A percentile compares a stretch with the other conserved stretches of the same genome.
Conservation (phyloP, 75 land plant genomes). For the Sequoiadendron giganteum region DNA sequence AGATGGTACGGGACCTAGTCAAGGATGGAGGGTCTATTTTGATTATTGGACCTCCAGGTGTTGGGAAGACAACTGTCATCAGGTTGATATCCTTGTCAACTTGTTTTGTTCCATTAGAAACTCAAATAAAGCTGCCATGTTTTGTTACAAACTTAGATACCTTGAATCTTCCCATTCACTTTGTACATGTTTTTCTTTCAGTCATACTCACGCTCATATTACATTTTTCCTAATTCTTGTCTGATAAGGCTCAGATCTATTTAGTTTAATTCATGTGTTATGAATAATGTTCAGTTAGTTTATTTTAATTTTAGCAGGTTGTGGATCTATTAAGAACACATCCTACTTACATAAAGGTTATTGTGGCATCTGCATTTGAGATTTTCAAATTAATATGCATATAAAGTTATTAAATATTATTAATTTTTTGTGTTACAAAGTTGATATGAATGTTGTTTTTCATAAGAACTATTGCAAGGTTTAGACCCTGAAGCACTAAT, state of each 20-base stretch:
- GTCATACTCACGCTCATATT: background rate
- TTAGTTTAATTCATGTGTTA: too few species aligned
- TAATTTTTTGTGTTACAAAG: too few species aligned
- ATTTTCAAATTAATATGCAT: too few species aligned
- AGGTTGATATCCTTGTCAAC: conserved; percentile 40
- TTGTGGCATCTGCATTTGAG: background rate
- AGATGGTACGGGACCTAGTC: conserved; percentile 73
- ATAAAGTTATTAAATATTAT: too few species aligned
- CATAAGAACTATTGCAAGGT: too few species aligned
- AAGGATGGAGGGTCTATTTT: conserved; percentile 77
- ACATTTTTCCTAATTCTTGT: background rate
- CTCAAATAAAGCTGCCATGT: background rate
- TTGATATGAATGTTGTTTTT: too few species aligned
- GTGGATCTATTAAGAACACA: background rate
- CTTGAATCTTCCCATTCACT: background rate
- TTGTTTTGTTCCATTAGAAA: background rate
- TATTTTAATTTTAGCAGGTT: background rate
- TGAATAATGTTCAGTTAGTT: too few species aligned
- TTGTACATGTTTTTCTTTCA: background rate
- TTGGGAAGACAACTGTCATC: conserved; percentile 94
- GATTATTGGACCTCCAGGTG: conserved; percentile 95
- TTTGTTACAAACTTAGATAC: background rate
- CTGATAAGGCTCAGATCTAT: background rate
- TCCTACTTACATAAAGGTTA: background rate
- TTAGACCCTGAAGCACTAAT: too few species aligned